phyloP scores from a whole-genome alignment of 257 asterid species.

The Oldenlandia corymbosa region DNA sequence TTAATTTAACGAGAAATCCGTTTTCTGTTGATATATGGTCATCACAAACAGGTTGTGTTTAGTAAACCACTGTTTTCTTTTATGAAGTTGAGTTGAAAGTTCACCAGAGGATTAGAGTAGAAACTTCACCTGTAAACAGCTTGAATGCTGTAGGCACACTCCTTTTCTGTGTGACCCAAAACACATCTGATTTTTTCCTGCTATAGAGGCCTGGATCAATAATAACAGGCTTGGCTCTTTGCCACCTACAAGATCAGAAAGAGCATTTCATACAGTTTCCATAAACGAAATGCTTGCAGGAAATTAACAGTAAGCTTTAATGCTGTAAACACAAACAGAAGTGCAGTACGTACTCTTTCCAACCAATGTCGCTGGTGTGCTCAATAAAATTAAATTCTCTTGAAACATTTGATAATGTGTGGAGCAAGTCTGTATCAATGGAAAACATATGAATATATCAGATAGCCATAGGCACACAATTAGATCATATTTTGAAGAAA shows the following conservation, averaged over 20 bases:
- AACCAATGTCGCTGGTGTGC: constrained; percentile 70
- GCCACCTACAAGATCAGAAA: constrained; percentile 32
- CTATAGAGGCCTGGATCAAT: constrained; percentile 75
- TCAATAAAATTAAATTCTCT: constrained; percentile 71
- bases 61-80: too few relatives aligned
- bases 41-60: background rate
- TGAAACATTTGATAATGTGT: constrained; percentile 51
- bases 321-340: constrained; percentile 1
- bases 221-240: constrained; percentile 67
- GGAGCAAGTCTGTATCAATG: constrained; percentile 52
- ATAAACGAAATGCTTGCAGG: background rate
- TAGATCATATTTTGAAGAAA: background rate
- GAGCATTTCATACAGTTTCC: background rate
- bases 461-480: background rate
- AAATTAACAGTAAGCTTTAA: background rate
- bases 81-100: background rate
- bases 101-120: background rate
- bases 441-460: background rate
- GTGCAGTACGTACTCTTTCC: constrained; percentile 56
- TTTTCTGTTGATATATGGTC: background rate
- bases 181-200: constrained; percentile 55
- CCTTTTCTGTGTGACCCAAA: constrained; percentile 53
- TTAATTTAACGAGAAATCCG: background rate
- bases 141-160: constrained; percentile 59
- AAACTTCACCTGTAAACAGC: constrained; percentile 57